phyloP scores from a whole-genome alignment of 306 rosid genomes.

The Corylus avellana region DNA sequence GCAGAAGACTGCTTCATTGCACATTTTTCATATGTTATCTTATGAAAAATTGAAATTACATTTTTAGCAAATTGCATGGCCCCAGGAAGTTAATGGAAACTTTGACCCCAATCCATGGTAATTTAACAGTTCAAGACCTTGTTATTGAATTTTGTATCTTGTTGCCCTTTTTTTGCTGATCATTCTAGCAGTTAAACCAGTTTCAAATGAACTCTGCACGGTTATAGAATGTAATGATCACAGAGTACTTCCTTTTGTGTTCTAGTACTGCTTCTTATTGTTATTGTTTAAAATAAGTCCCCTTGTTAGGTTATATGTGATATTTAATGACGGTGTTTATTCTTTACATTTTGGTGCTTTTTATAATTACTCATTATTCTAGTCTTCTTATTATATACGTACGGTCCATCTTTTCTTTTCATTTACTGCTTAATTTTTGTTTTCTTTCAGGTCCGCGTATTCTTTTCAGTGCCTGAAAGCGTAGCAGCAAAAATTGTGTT shows the following conservation, averaged over 20 bases:
- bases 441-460: slow-evolving; percentile 65
- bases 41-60: background rate
- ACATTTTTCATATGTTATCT: background rate
- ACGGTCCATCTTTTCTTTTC: slow-evolving; percentile 1
- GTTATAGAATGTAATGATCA: background rate
- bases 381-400: background rate
- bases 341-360: background rate
- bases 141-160: background rate
- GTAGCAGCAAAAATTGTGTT: slow-evolving; percentile 81
- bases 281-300: background rate
- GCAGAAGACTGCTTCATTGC: background rate
- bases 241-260: background rate
- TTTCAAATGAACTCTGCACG: background rate
- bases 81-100: background rate
- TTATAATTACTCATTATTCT: background rate
- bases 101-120: background rate
- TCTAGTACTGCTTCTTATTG: background rate
- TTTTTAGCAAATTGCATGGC: background rate
- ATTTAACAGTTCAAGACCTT: background rate
- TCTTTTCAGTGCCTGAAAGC: slow-evolving; percentile 89
- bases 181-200: background rate
- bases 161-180: background rate
- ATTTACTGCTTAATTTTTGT: background rate
- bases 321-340: background rate
- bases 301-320: background rate